Base-by-base conservation (phyloP, 768 basidiomycete genomes). In the Holtermanniella nyarrowii region DNA sequence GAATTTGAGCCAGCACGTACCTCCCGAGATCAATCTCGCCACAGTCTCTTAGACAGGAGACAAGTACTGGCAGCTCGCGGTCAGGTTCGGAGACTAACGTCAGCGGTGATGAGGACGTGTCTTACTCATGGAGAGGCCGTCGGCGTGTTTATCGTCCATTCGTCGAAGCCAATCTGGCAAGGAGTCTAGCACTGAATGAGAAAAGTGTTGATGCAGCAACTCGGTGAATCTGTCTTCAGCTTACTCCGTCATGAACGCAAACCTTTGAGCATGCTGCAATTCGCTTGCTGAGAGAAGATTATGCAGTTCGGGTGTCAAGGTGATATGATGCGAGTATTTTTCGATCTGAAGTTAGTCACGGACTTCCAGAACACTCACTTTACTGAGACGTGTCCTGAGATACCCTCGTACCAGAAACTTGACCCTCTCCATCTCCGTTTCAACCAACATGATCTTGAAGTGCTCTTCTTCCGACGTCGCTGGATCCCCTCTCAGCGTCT, bases 361-460 rank as follows among this genome's bases (percentile, higher is more conserved):
- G 5, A 48, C 24, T 4, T 5, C 14, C 10, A 41, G 23, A 22
- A 39, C 21, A 22, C 74, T 42, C 55, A 85, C 90, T 79, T 96
- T 96, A 76, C 78, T 82, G 47, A 93, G 70, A 53, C 90, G 77
- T 24, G 85, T 87, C 21, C 91, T 79, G 3, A 93, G 78, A 68
- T 93, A 96, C 1, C 88, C 87, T 52, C 90, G 75, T 22, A 95
- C 81, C 50, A 93, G 80, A 65, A 89, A 96, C 72, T 89, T 91
- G 61, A 88, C 86, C 40, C 91, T 81, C 67, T 96, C 90, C 59
- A 93, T 80, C 72, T 96, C 90, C 0, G 88, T 91, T 72, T 91
- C 88, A 0, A 87, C 90, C 48, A 96, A 82, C 77, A 88, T 84
- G 26, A 93, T 86, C 58, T 88, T 77, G 54, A 90, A 85, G 62